Evolutionary conservation across 2,329 filamentous ascomycete genomes (phyloP).

Genomic region (Ceratocystis destructans): DNA sequence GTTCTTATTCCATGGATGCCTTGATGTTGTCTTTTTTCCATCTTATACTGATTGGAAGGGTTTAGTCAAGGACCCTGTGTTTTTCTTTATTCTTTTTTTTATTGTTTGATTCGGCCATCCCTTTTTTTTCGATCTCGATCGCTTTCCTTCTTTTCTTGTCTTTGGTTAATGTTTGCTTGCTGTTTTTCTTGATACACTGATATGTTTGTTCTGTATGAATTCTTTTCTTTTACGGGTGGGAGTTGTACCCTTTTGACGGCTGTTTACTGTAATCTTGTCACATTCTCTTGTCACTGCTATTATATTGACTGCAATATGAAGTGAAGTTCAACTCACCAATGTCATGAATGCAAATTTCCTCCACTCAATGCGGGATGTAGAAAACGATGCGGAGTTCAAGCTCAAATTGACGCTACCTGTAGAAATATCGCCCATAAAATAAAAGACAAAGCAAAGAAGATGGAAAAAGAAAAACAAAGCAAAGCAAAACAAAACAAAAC

Average conservation of each 20-base stretch:
- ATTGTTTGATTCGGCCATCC: conserved; percentile 3
- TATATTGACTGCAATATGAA: background rate
- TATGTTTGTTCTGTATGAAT: conserved; percentile 2
- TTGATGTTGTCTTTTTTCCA: background rate
- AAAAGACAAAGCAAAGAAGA: background rate
- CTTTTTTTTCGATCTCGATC: background rate
- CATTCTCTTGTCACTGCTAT: background rate
- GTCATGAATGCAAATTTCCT: background rate
- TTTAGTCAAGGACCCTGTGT: background rate
- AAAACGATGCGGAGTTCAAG: background rate
- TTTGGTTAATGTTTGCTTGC: conserved; percentile 1
- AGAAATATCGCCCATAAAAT: background rate
- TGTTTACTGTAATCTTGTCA: conserved; percentile 8
- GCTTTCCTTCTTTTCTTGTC: conserved; percentile 9
- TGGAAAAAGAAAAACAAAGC: background rate
- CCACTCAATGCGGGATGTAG: background rate
- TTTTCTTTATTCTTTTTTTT: conserved; percentile 4
- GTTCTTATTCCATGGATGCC: background rate
- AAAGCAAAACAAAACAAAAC: conserved; percentile 1
- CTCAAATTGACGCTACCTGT: background rate
- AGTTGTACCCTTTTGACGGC: conserved; percentile 1
- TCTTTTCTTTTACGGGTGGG: background rate
- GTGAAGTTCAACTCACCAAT: background rate
- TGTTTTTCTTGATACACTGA: conserved; percentile 9
- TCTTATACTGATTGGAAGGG: background rate